Evolutionary conservation across 768 basidiomycete genomes (phyloP), one percentile per base, ranked within the genome.

Genomic region (Rhodocollybia butyracea): DNA sequence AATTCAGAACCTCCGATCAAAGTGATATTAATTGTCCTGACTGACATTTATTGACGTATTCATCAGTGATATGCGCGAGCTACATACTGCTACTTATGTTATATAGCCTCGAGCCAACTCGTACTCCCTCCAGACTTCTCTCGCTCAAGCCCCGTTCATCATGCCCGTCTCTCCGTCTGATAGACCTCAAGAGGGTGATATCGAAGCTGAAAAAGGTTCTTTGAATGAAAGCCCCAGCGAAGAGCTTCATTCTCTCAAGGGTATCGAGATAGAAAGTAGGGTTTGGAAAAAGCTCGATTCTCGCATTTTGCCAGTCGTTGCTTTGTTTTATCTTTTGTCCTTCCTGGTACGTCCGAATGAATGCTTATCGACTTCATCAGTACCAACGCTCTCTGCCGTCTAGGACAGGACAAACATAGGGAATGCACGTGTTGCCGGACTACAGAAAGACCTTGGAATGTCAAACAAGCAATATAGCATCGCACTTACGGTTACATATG

Each of bases 381-480:
- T 27, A 38, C 27, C 36, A 22, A 29, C 46, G 5, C 30, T 27
- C 26, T 46, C 17, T 7, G 15, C 26, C 17, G 15, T 40, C 12
- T 54, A 79, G 78, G 79, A 81, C 59, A 73, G 81, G 52, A 79
- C 76, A 13, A 83, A 84, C 59, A 69, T 85, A 40, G 77, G 75
- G 24, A 85, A 85, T 57, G 84, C 83, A 31, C 74, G 78, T 19
- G 74, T 85, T 3, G 84, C 83, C 13, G 84, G 84, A 13, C 64
- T 87, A 56, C 81, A 84, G 61, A 75, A 64, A 19, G 76, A 81
- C 41, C 63, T 87, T 45, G 68, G 76, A 38, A 73, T 85, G 71
- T 72, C 75, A 8, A 72, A 77, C 46, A 63, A 74, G 10, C 68
- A 79, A 60, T 85, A 84, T 57, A 75, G 78, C 60, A 70, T 80